phyloP scores from a whole-genome alignment of 805 yeast species.

The Starmerella floricola region DNA sequence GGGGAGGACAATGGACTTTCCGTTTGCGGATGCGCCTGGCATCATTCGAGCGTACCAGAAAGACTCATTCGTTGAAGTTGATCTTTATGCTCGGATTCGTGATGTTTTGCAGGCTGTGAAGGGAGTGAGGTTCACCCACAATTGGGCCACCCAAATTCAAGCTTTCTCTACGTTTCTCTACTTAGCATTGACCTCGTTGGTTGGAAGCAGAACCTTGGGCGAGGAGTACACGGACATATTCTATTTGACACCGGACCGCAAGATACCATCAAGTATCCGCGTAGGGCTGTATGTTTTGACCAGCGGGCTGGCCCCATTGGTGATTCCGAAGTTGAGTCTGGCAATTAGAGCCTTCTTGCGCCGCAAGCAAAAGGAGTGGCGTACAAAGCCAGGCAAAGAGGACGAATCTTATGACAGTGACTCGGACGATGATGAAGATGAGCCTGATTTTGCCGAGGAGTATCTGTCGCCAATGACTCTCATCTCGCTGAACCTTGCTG shows the following conservation, averaged over 20 bases:
- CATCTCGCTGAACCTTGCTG: constrained; percentile 59
- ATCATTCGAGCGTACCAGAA: constrained; percentile 85
- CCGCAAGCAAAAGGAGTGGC: no score
- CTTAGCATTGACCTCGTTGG: constrained; percentile 58
- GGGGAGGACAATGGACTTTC: constrained; percentile 36
- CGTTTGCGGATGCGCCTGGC: constrained; percentile 78
- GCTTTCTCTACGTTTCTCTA: constrained; percentile 50
- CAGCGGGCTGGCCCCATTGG: constrained; percentile 53
- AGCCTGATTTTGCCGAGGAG: constrained; percentile 11
- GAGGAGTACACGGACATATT: constrained; percentile 76
- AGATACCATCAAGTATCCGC: constrained; percentile 26
- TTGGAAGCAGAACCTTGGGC: constrained; percentile 75
- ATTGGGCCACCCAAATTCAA: constrained; percentile 50
- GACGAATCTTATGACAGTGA: background rate
- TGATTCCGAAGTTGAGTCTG: constrained; percentile 20
- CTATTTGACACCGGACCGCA: constrained; percentile 22
- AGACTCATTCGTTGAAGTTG: constrained; percentile 58
- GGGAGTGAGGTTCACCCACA: constrained; percentile 45
- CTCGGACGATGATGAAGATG: constrained; percentile 4
- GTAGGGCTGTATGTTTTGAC: constrained; percentile 49
- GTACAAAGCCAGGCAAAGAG: no score
- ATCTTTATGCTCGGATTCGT: constrained; percentile 42
- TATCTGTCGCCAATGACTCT: constrained; percentile 29
- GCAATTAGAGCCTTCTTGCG: no score
- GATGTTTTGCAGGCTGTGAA: constrained; percentile 44